Evolutionary conservation across 2,329 filamentous ascomycete species (phyloP).

Genomic region (Furcasterigmium furcatum): DNA sequence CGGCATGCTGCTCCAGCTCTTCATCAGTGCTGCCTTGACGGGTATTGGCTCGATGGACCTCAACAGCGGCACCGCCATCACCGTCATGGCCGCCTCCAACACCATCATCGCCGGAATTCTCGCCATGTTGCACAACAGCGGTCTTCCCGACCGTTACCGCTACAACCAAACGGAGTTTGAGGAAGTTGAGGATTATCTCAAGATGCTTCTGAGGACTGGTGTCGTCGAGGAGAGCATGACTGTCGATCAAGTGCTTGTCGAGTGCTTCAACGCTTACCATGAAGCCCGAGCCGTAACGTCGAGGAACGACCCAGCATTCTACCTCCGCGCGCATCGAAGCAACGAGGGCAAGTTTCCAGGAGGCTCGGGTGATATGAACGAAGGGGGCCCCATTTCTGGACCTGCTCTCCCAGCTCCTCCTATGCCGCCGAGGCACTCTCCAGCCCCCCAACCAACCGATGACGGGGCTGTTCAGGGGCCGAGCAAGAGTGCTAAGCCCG

Average conservation of each 20-base stretch:
- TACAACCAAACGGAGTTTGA: slow-evolving; percentile 46
- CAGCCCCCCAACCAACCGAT: background rate
- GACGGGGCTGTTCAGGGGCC: background rate
- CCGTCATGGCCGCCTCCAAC: slow-evolving; percentile 46
- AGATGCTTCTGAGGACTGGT: slow-evolving; percentile 44
- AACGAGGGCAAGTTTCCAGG: background rate
- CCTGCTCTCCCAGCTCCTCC: background rate
- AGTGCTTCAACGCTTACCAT: slow-evolving; percentile 43
- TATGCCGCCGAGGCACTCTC: background rate
- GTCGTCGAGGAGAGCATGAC: slow-evolving; percentile 38
- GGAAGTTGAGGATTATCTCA: slow-evolving; percentile 46
- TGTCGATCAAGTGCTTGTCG: slow-evolving; percentile 42
- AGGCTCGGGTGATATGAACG: background rate
- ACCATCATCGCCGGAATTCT: slow-evolving; percentile 47
- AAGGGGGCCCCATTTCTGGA: background rate
- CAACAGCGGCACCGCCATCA: slow-evolving; percentile 33
- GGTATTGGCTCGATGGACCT: slow-evolving; percentile 42
- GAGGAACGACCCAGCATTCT: slow-evolving; percentile 42
- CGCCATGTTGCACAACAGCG: slow-evolving; percentile 50
- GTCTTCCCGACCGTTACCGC: slow-evolving; percentile 48
- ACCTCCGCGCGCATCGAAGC: slow-evolving; percentile 14
- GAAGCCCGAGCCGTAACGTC: slow-evolving; percentile 43
- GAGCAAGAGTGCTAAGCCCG: background rate
- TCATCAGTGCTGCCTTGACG: slow-evolving; percentile 45
- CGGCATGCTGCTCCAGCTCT: slow-evolving; percentile 45